Evolutionary conservation across 345 rosid genomes (phyloP), one percentile per base, ranked within the genome.

Genomic region (Gynandropsis gynandra): DNA sequence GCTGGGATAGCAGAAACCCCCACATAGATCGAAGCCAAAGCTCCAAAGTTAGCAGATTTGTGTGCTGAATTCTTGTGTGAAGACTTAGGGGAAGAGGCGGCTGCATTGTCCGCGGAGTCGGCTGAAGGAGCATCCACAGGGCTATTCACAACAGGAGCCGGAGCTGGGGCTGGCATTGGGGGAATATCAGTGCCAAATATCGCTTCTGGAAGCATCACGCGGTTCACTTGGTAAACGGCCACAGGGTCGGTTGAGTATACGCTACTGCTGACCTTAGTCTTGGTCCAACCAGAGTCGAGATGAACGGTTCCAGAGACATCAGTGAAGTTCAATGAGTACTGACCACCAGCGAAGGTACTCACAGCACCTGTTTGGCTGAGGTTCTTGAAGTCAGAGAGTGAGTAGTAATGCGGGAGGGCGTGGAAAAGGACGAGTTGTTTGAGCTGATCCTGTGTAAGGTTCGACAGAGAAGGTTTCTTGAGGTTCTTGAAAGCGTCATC

Each of bases 141-240:
- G 1, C 87, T 74, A 56, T 72, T 72, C 8, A 67, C 54, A 9
- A 61, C 83, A 44, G 96, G 96, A 56, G 92, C 80, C 0, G 92
- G 95, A 10, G 95, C 87, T 4, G 96, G 96, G 32, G 93, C 93
- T 5, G 96, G 75, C 48, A 69, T 70, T 48, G 98, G 95, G 49
- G 98, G 95, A 0, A 92, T 82, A 59, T 92, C 81, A 0, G 89
- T 80, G 16, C 98, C 96, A 44, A 87, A 92, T 59, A 92, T 87
- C 1, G 87, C 87, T 61, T 78, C 87, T 0, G 98, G 96, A 40
- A 87, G 75, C 36, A 87, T 83, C 57, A 87, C 93, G 8, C 60
- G 73, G 27, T 87, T 76, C 8, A 92, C 89, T 67, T 87, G 80
- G 74, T 84, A 92, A 10, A 92, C 33, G 9, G 98, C 95, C 12